Percentiles rank a stretch among this genome's conserved stretches.
Evolutionary conservation across 2,329 filamentous ascomycete genomes (phyloP).

Genomic region (Cordyceps cateniannulata): DNA sequence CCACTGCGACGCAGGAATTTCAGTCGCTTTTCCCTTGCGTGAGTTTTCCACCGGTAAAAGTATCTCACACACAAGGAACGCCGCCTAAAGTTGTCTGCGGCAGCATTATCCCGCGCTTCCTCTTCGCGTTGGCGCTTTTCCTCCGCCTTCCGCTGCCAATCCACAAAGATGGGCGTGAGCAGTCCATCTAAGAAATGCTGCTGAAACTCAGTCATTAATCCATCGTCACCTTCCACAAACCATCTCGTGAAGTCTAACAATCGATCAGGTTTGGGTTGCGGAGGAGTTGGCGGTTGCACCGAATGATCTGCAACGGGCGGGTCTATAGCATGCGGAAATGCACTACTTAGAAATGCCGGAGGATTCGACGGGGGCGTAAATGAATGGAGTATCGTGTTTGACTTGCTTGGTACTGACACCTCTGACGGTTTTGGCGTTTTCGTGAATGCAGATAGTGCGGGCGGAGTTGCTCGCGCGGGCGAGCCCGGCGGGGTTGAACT

Average conservation of each 20-base stretch:
- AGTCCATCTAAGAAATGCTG: slow-evolving; percentile 39
- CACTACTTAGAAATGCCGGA: background rate
- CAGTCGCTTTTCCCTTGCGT: slow-evolving; percentile 40
- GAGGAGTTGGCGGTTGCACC: slow-evolving; percentile 10
- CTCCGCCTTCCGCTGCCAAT: slow-evolving; percentile 34
- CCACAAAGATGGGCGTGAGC: slow-evolving; percentile 34
- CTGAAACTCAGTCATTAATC: slow-evolving; percentile 46
- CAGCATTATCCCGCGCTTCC: slow-evolving; percentile 38
- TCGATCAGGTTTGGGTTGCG: slow-evolving; percentile 29
- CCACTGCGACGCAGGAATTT: slow-evolving; percentile 45
- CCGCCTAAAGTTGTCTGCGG: slow-evolving; percentile 41
- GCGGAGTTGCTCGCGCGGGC: slow-evolving; percentile 12
- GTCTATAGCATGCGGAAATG: background rate
- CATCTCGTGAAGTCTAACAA: slow-evolving; percentile 47
- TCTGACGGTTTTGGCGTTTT: background rate
- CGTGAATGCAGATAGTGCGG: slow-evolving; percentile 10
- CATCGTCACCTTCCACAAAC: slow-evolving; percentile 48
- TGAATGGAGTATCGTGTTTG: background rate
- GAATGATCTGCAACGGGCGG: background rate
- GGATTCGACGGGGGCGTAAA: background rate
- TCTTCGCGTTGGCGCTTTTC: slow-evolving; percentile 40
- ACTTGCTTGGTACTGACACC: background rate
- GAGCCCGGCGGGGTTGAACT: slow-evolving; percentile 4
- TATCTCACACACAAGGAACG: slow-evolving; percentile 47
- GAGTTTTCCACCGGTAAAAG: slow-evolving; percentile 50